A percentile compares a stretch with the other conserved stretches of the same genome.
phyloP scores from a whole-genome alignment of 2,329 filamentous ascomycete genomes.

The Calonectria pseudoturangicola region DNA sequence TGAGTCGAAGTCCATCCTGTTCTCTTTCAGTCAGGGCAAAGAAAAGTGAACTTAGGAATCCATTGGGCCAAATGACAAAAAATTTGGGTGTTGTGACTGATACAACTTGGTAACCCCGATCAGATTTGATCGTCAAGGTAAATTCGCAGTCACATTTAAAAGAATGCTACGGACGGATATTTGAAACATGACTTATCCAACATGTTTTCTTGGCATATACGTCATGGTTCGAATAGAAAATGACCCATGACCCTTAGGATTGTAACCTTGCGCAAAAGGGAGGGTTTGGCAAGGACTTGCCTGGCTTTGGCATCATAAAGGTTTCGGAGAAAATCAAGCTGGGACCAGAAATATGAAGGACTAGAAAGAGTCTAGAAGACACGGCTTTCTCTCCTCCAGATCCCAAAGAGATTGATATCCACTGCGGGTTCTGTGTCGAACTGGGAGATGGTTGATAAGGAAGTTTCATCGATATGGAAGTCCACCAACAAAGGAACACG shows the following conservation, averaged over 20 bases:
- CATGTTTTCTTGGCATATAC: background rate
- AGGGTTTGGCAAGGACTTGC: background rate
- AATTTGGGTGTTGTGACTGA: background rate
- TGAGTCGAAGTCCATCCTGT: too few relatives aligned
- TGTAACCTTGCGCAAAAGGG: background rate
- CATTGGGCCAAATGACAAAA: background rate
- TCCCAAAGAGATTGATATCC: background rate
- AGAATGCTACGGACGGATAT: background rate
- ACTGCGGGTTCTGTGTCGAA: background rate
- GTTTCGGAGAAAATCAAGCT: background rate
- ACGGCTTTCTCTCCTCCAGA: too few relatives aligned
- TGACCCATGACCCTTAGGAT: too few relatives aligned
- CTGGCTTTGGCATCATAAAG: background rate
- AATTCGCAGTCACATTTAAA: background rate
- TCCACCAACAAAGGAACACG: background rate
- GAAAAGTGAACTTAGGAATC: too few relatives aligned
- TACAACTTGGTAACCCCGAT: background rate
- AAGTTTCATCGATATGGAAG: conserved; percentile 18
- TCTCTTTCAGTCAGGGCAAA: too few relatives aligned
- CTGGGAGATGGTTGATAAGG: conserved; percentile 9
- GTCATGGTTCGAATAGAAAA: background rate
- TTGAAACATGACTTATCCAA: background rate
- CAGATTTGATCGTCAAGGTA: background rate
- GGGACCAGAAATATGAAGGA: background rate
- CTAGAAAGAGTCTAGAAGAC: conserved; percentile 19